phyloP scores from a whole-genome alignment of 2,329 filamentous ascomycete species.

The Fulvia fulva region DNA sequence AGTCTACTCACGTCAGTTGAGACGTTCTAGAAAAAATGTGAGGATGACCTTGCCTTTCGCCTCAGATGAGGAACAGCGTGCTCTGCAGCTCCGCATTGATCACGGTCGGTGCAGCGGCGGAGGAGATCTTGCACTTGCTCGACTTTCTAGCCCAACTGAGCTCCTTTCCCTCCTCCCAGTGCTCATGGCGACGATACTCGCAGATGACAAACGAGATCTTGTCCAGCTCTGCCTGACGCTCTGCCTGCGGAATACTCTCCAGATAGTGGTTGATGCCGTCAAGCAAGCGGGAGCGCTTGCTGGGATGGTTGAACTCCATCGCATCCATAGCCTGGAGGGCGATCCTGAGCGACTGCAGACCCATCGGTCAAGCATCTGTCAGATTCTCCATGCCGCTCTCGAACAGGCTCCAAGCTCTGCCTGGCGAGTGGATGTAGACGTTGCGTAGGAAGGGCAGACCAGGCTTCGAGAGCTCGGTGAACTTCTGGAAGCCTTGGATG shows the following conservation, averaged over 20 bases:
- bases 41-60: not conserved
- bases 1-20: not conserved
- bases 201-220: not conserved
- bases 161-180: not conserved
- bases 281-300: not conserved
- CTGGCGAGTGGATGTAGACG: not conserved
- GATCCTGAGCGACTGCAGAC: not conserved
- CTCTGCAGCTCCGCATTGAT: not conserved
- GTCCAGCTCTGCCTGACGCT: not conserved
- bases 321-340: not conserved
- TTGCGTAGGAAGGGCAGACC: not conserved
- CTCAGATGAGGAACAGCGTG: not conserved
- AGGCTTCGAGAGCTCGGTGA: not conserved
- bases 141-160: not conserved
- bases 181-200: not conserved
- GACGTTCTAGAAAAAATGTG: not conserved
- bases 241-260: not conserved
- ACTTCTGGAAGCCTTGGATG: not conserved
- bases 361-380: not conserved
- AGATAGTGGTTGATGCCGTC: not conserved
- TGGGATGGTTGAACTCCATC: not conserved
- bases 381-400: not conserved
- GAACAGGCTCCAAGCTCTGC: not conserved
- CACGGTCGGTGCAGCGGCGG: not conserved
- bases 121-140: not conserved